A percentile compares a stretch with the other conserved stretches of the same genome.
phyloP scores from a whole-genome alignment of 2,329 filamentous ascomycete genomes.

The Apiospora kogelbergensis region DNA sequence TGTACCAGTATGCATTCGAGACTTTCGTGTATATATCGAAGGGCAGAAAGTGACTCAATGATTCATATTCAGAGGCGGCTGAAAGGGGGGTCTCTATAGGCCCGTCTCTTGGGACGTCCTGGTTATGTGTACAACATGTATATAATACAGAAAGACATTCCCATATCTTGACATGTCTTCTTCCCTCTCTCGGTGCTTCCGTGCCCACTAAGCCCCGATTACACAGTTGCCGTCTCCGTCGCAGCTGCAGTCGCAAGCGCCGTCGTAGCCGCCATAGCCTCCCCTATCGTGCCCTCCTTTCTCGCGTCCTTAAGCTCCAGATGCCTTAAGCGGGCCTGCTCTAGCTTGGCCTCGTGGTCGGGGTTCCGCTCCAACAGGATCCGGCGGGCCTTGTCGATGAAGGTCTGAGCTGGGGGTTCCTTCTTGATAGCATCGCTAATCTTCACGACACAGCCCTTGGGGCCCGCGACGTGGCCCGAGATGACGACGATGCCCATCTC shows the following conservation, averaged over 20 bases:
- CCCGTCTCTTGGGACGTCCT: slow-evolving; percentile 1
- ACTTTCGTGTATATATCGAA: not conserved
- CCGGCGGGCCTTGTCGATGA: slow-evolving; percentile 46
- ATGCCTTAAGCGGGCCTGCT: slow-evolving; percentile 50
- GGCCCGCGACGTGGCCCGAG: slow-evolving; percentile 82
- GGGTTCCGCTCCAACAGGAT: slow-evolving; percentile 47
- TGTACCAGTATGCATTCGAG: not conserved
- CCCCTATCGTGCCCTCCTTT: slow-evolving; percentile 40
- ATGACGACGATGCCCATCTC: slow-evolving; percentile 87
- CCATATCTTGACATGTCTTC: slow-evolving; percentile 7
- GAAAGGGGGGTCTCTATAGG: not conserved
- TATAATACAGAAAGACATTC: slow-evolving; percentile 25
- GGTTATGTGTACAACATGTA: slow-evolving; percentile 30
- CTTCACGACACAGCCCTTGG: slow-evolving; percentile 81
- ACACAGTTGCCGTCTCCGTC: not conserved
- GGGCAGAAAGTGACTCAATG: slow-evolving; percentile 11
- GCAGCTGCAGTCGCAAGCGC: not conserved
- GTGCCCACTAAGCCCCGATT: not conserved
- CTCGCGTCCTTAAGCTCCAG: slow-evolving; percentile 53
- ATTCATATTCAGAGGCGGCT: not conserved
- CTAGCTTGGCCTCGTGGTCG: slow-evolving; percentile 44
- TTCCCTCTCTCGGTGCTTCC: slow-evolving; percentile 23
- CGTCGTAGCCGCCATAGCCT: slow-evolving; percentile 22
- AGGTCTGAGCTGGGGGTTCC: slow-evolving; percentile 51
- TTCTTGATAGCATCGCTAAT: slow-evolving; percentile 93